Evolutionary conservation across 208 protist genomes (phyloP).

Genomic region (Trypanosoma boissoni): DNA sequence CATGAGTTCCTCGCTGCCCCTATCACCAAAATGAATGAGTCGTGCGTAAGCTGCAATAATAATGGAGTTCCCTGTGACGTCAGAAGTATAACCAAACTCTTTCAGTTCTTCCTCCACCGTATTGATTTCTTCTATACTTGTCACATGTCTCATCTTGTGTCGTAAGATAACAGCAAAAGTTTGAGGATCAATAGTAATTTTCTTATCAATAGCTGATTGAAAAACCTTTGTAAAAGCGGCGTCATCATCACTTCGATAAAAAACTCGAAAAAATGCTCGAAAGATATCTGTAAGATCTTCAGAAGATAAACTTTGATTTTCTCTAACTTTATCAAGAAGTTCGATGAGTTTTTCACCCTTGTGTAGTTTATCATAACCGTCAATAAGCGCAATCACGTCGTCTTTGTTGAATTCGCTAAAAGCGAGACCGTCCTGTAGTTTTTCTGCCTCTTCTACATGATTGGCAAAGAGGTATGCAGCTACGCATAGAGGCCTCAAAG

Average conservation of each 20-base stretch:
- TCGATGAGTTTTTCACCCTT: constrained; percentile 58
- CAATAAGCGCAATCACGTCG: constrained; percentile 70
- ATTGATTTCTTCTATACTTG: constrained; percentile 61
- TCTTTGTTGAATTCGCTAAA: constrained; percentile 47
- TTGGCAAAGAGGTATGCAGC: constrained; percentile 84
- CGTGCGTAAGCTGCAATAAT: constrained; percentile 84
- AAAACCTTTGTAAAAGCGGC: constrained; percentile 53
- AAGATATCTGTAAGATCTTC: constrained; percentile 34
- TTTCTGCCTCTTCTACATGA: constrained; percentile 55
- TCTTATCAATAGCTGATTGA: constrained; percentile 41
- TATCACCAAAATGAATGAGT: constrained; percentile 81
- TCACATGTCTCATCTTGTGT: constrained; percentile 71
- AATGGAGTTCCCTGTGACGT: constrained; percentile 81
- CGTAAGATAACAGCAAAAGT: constrained; percentile 65
- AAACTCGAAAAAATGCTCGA: constrained; percentile 58
- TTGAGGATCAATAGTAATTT: constrained; percentile 33
- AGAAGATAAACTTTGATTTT: not conserved
- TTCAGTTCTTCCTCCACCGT: constrained; percentile 52
- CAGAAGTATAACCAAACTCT: constrained; percentile 61
- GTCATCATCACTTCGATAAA: constrained; percentile 57
- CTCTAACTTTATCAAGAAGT: constrained; percentile 34
- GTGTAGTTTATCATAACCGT: constrained; percentile 77
- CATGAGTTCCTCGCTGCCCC: constrained; percentile 84
- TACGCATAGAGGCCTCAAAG: constrained; percentile 74
- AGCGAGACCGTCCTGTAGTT: constrained; percentile 47